Percentiles rank a stretch among this genome's conserved stretches.
Conservation (phyloP, 2,329 filamentous ascomycete species). For the Fusarium buxicola region DNA sequence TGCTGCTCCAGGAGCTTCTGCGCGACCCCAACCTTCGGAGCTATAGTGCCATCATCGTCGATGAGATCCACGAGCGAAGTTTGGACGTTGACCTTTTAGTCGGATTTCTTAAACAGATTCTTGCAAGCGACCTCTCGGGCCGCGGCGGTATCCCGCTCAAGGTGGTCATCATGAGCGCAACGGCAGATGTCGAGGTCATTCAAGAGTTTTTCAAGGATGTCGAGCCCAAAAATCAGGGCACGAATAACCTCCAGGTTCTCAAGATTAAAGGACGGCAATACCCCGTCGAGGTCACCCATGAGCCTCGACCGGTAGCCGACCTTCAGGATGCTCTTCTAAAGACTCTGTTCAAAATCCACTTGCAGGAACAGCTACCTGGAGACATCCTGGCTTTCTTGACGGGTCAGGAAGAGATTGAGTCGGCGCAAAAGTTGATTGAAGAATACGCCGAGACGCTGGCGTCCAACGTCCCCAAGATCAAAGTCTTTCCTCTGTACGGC, state of each 20-base stretch:
- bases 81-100: constrained; percentile 92
- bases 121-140: constrained; percentile 70
- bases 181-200: constrained; percentile 86
- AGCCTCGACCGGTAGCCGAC: constrained; percentile 79
- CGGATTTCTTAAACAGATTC: constrained; percentile 86
- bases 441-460: constrained; percentile 80
- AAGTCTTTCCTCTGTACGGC: constrained; percentile 86
- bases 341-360: constrained; percentile 86
- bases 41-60: constrained; percentile 92
- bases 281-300: constrained; percentile 82
- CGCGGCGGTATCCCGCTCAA: constrained; percentile 82
- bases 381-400: constrained; percentile 94
- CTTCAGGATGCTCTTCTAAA: constrained; percentile 85
- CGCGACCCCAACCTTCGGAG: constrained; percentile 83
- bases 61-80: constrained; percentile 97
- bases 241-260: constrained; percentile 55
- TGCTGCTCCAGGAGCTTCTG: constrained; percentile 93
- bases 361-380: constrained; percentile 89
- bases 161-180: constrained; percentile 96
- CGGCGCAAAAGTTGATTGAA: constrained; percentile 81
- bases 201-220: constrained; percentile 75
- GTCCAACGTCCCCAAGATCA: constrained; percentile 77
- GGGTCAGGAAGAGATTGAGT: constrained; percentile 92
- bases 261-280: constrained; percentile 89
- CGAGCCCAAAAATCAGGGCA: constrained; percentile 26